A percentile compares a stretch with the other conserved stretches of the same genome.
Evolutionary conservation across 225 moss, liverwort and hornwort genomes (phyloP).

Genomic region (Takakia lepidozioides): DNA sequence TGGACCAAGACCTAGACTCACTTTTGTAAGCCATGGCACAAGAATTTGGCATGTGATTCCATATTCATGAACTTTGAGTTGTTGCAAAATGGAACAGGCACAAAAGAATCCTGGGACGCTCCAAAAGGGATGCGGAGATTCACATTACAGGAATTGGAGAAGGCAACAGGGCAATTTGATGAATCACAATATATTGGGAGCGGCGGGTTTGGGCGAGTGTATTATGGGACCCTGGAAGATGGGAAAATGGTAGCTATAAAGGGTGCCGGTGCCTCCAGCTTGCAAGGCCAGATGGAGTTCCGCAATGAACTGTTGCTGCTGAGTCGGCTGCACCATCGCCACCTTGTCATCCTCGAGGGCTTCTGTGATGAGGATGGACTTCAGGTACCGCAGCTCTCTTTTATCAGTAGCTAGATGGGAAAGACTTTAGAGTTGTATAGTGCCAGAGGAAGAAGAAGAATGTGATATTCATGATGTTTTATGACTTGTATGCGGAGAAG

Average conservation of each 20-base stretch:
- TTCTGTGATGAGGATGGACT: slow-evolving; percentile 74
- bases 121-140: slow-evolving; percentile 54
- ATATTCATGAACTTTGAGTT: too few species aligned
- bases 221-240: slow-evolving; percentile 43
- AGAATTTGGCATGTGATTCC: too few species aligned
- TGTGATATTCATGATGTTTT: too few species aligned
- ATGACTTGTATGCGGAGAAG: too few species aligned
- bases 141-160: slow-evolving; percentile 49
- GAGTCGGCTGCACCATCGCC: slow-evolving; percentile 81
- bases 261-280: slow-evolving; percentile 47
- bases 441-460: too few species aligned
- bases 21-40: too few species aligned
- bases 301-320: slow-evolving; percentile 76
- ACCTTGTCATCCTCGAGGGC: slow-evolving; percentile 72
- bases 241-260: slow-evolving; percentile 77
- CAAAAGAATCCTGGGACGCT: slow-evolving; percentile 17
- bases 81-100: too few species aligned
- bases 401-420: too few species aligned
- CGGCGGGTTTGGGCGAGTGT: slow-evolving; percentile 55
- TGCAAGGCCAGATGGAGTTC: slow-evolving; percentile 72
- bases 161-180: slow-evolving; percentile 59
- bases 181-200: slow-evolving; percentile 37
- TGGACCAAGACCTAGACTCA: too few species aligned
- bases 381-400: too few species aligned
- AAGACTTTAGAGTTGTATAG: too few species aligned